These are phyloP conservation scores for Camptophora hylomeconis DNA, from an alignment of 2,329 filamentous ascomycete genomes.

Conservation along the genomic window DNA sequence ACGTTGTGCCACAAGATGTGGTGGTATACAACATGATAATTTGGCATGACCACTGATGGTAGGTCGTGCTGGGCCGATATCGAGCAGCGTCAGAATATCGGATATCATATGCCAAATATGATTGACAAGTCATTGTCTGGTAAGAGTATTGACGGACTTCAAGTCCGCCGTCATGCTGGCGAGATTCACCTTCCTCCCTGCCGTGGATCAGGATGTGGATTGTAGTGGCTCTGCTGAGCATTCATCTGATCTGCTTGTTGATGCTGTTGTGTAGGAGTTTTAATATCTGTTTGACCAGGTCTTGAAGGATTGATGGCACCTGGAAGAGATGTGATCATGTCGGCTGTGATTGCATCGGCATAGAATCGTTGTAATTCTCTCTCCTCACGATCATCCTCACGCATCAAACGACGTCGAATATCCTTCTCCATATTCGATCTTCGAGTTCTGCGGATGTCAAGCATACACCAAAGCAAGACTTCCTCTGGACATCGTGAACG, in stretches of 20 bases:
- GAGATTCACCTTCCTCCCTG: too few species aligned
- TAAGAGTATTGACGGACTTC: too few species aligned
- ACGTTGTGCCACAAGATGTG: too few species aligned
- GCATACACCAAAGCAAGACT: constrained; percentile 78
- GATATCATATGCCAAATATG: too few species aligned
- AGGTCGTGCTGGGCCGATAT: too few species aligned
- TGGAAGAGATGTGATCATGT: constrained; percentile 31
- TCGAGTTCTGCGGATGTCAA: constrained; percentile 77
- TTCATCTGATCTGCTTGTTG: constrained; percentile 11
- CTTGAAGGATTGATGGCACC: constrained; percentile 13
- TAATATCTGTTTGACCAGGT: constrained; percentile 29
- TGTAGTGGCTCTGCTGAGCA: too few species aligned
- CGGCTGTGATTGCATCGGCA: constrained; percentile 30
- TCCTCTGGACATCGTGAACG: constrained; percentile 75
- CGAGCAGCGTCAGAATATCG: too few species aligned
- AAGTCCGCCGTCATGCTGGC: too few species aligned
- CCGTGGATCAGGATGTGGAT: too few species aligned
- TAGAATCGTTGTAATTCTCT: constrained; percentile 33
- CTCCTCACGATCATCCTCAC: constrained; percentile 37
- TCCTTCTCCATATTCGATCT: constrained; percentile 76
- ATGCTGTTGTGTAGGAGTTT: constrained; percentile 25
- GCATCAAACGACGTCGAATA: constrained; percentile 43
- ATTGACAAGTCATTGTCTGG: too few species aligned
- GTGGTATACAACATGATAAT: too few species aligned
- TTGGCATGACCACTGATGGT: too few species aligned